Evolutionary conservation across 352 stramenopile species (phyloP).

Genomic region (Pythium sukuiense): DNA sequence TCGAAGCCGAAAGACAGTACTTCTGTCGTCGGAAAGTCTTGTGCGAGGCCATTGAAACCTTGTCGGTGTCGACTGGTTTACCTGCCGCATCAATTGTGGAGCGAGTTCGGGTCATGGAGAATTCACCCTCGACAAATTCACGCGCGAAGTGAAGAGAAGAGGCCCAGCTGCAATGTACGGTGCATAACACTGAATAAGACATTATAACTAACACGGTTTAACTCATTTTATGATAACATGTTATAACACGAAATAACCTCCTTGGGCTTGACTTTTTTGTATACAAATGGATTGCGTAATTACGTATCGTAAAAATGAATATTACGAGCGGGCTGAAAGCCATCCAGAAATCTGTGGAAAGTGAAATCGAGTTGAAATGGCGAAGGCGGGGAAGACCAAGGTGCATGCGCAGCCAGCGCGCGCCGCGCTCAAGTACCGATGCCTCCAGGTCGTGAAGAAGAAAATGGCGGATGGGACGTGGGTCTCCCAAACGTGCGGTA

Average conservation of each 20-base stretch:
- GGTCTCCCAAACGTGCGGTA: no score
- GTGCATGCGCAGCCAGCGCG: not conserved
- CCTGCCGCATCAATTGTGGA: not conserved
- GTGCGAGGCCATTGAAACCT: not conserved
- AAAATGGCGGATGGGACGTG: no score
- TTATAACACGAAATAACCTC: not conserved
- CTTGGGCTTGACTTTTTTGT: not conserved
- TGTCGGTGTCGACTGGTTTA: not conserved
- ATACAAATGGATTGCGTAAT: not conserved
- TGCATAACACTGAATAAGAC: not conserved
- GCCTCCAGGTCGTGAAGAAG: no score
- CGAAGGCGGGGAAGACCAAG: not conserved
- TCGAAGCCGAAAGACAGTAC: not conserved
- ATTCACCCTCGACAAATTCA: not conserved
- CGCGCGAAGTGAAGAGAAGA: not conserved
- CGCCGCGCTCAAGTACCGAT: not conserved
- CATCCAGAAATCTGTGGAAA: not conserved
- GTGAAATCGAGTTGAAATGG: not conserved
- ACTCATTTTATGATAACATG: not conserved
- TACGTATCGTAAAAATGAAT: not conserved
- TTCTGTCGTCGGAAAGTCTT: not conserved
- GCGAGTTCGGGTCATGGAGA: not conserved
- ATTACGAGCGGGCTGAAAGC: not conserved
- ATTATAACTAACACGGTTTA: not conserved
- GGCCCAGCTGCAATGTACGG: not conserved